Base-by-base conservation (phyloP, 306 rosid genomes). In the Cicer yamashitae region DNA sequence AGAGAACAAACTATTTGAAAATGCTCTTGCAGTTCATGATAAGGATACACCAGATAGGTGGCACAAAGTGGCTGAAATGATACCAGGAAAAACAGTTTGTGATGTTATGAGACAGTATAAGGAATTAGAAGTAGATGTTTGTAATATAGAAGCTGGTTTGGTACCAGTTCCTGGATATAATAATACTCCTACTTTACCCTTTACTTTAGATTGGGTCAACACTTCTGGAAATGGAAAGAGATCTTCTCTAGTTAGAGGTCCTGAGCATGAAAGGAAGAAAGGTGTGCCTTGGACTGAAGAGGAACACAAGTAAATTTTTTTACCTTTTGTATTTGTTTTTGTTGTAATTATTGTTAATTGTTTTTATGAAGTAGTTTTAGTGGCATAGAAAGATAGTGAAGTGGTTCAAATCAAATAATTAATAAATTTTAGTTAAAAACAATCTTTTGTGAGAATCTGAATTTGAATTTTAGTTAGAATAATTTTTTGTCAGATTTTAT, bases 241-340 rank as follows among this genome's bases (percentile, higher is more conserved):
- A 85, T 58, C 91, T 46, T 67, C 88, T 11, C 76, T 91, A 1
- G 72, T 63, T 0, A 81, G 87, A 60, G 75, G 91, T 4, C 44
- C 82, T 30, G 98, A 92, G 22, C 91, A 92, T 34, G 99, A 92
- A 82, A 85, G 94, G 85, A 90, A 88, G 88, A 93, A 93, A 74
- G 99, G 96, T 20, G 90, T 96, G 43, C 98, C 99, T 4, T 96
- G 99, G 98, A 90, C 98, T 1, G 98, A 93, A 81, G 96, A 93
- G 4, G 99, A 96, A 74, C 99, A 96, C 58, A 96, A 86, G 99
- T 96, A 83, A 87, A 40, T 71, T 56, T 76, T 76, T 30, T 65
- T 7, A 3, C 37, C 53, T 63, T 75, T 50, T 37, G 39, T 46
- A 71, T 71, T 73, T 67, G 5, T 34, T 61, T 51, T 73, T 1